phyloP scores from a whole-genome alignment of 345 rosid genomes.

The Eucalyptus globulus region DNA sequence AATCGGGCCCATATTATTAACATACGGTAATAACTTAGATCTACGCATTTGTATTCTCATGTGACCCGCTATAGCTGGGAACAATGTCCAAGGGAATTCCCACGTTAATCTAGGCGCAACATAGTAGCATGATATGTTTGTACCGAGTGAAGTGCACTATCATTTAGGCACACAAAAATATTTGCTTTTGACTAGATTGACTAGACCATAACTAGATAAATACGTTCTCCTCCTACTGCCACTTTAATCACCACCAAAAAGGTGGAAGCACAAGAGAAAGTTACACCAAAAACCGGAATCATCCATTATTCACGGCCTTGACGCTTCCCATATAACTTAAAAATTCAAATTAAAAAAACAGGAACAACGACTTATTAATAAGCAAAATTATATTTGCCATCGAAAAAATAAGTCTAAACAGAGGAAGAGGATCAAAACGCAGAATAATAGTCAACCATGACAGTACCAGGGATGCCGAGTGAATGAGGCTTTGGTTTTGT shows the following conservation, averaged over 20 bases:
- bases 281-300: fast-evolving
- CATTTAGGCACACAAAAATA: neutral
- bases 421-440: no score
- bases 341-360: no score
- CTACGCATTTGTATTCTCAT: no score
- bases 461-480: fast-evolving
- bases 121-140: neutral
- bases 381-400: no score
- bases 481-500: neutral
- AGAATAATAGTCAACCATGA: neutral
- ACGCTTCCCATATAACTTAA: no score
- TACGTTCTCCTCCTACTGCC: neutral
- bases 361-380: neutral
- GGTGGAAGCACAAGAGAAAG: neutral
- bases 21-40: no score
- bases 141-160: neutral
- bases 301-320: neutral
- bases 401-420: no score
- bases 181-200: neutral
- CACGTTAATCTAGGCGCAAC: no score
- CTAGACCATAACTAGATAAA: neutral
- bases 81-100: no score
- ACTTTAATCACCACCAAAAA: neutral
- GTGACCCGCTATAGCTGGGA: no score
- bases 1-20: no score